Base-by-base conservation (phyloP, 371 early-diverging fungal genomes). In the Funneliformis caledonium region DNA sequence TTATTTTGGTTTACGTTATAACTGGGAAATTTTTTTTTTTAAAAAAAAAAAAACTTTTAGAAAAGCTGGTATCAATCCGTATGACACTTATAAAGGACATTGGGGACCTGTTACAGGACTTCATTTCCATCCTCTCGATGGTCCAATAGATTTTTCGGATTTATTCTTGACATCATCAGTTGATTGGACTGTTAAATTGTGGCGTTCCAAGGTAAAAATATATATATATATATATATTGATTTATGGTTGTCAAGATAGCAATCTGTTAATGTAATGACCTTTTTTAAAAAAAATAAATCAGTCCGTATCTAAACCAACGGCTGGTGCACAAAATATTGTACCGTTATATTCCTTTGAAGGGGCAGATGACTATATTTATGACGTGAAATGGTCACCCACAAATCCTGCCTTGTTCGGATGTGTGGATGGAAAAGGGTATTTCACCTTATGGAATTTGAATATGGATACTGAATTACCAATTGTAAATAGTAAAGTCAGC, bases 381-480 rank as follows among this genome's bases (percentile, higher is more conserved):
- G 99, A 98, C 85, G 97, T 94, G 6, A 93, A 94, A 84, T 98
- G 99, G 99, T 96, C 96, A n/a, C 98, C 99, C 5, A 86, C 89
- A 5, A 97, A 98, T 84, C 98, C 99, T 26, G 93, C 97, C 0
- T 81, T 98, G 76, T 98, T 98, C 87, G 98, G 93, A 7, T 89
- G 94, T 0, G 97, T 94, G 4, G 97, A 98, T 83, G 98, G 96
- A 12, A 90, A 90, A 10, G 99, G 98, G 10, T 89, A 91, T 67
- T 92, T 98, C 84, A 92, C 94, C 80, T 83, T 98, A 47, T 98
- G 95, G 94, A 95, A 98, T 82, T 83, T 98, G 83, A 97, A 96
- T 85, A 85, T 86, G 4, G 96, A 97, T 79, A 90, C 92, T 14
- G 97, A 98, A 89, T 85, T 93, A 43, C 94, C 95, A 1, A 87